Evolutionary conservation across 1,284 basidiomycete species (phyloP), one percentile per base, ranked within the genome.

Genomic region (Ganoderma sp.): DNA sequence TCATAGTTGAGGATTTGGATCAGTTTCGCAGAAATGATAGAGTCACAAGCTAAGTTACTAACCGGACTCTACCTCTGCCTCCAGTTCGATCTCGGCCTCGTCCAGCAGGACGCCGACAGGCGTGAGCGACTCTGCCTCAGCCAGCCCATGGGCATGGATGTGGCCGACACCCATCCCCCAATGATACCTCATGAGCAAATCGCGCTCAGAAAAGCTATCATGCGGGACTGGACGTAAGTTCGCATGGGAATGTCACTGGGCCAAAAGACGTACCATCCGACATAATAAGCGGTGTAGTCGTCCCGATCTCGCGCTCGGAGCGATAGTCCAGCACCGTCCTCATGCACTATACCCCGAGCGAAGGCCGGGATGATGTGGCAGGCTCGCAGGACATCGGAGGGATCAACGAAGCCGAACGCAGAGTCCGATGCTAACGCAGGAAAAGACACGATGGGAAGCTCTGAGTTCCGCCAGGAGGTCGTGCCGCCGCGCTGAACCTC

Each of bases 121-220:
- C 25, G 25, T 28, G 25, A 22, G 45, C n/a, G 8, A n/a, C 10
- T 22, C 45, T 3, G n/a, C 45, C 3, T 48, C 45, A 9, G 45
- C 45, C 5, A 60, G 37, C 9, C 41, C 25, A n/a, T 64, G 63
- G 3, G 63, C 50, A 22, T 64, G 41, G 25, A 28, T 28, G 25
- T 28, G 25, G 25, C 25, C 25, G 25, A 28, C 25, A 28, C 25
- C 25, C 25, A 54, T 39, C 32, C 63, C 63, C 63, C 63, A 64
- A n/a, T 64, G 52, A 28, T 64, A 58, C n/a, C 63, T 54, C 63
- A 64, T 64, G 17, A 64, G 54, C 25, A 42, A 17, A 37, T 64
- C 63, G 1, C 34, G 52, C 39, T 64, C 63, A 22, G 63, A 37
- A 45, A 64, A 64, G 32, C 63, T 64, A 34, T 19, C n/a, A 10